phyloP scores from a whole-genome alignment of 2,329 filamentous ascomycete species.

The Aspergillus floridensis region DNA sequence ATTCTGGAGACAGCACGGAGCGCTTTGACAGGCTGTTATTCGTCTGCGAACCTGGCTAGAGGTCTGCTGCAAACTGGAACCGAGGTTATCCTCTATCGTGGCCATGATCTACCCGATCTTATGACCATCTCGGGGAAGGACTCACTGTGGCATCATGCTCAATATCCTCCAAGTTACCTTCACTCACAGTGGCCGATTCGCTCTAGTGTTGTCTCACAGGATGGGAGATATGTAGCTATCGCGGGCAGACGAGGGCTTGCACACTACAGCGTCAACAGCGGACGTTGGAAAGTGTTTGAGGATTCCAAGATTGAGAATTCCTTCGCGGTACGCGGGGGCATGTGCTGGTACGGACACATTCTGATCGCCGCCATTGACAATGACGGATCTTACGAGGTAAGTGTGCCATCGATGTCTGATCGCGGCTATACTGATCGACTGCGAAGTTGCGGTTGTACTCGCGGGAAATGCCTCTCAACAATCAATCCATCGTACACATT shows the following conservation, averaged over 20 bases:
- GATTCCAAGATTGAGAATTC: slow-evolving; percentile 79
- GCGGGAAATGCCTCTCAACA: slow-evolving; percentile 75
- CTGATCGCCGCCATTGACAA: slow-evolving; percentile 90
- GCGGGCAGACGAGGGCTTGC: slow-evolving; percentile 88
- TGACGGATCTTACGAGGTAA: slow-evolving; percentile 71
- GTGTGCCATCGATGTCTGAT: neutral
- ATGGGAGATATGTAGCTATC: slow-evolving; percentile 93
- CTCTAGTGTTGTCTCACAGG: slow-evolving; percentile 80
- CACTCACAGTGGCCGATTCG: slow-evolving; percentile 91
- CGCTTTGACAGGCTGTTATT: slow-evolving; percentile 88
- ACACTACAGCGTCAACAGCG: slow-evolving; percentile 92
- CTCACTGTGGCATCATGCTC: slow-evolving; percentile 91
- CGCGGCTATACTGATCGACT: neutral
- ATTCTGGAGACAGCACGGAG: slow-evolving; percentile 89
- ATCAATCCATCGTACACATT: slow-evolving; percentile 68
- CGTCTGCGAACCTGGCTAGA: slow-evolving; percentile 82
- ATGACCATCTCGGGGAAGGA: slow-evolving; percentile 90
- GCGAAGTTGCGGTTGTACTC: slow-evolving; percentile 79
- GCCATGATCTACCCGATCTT: slow-evolving; percentile 85
- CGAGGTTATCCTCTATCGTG: slow-evolving; percentile 86
- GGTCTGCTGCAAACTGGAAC: slow-evolving; percentile 86
- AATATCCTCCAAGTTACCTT: slow-evolving; percentile 80
- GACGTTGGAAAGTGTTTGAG: slow-evolving; percentile 91
- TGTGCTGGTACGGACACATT: slow-evolving; percentile 98
- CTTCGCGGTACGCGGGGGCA: slow-evolving; percentile 88